These are phyloP conservation scores for Cnidoscolus chayamansa DNA, from an alignment of 441 rosid species.

Conservation along the genomic window DNA sequence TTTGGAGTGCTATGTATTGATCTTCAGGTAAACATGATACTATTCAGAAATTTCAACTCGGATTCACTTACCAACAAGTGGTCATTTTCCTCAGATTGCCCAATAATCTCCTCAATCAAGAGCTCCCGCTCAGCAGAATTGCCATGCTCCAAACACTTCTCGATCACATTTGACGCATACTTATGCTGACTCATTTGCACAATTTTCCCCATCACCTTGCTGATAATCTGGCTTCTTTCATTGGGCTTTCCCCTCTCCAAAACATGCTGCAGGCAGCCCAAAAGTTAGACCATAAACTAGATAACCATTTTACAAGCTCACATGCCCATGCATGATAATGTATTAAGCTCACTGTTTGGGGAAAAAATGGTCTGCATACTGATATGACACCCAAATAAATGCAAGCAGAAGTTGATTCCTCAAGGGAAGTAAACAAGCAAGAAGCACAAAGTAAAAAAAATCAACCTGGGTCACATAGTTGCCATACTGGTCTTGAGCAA, in stretches of 20 bases:
- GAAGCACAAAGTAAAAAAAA: constrained; percentile 7
- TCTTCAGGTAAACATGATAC: not conserved
- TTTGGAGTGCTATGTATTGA: not conserved
- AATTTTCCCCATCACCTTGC: constrained; percentile 54
- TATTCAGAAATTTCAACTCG: not conserved
- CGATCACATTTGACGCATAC: constrained; percentile 71
- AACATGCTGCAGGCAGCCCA: constrained; percentile 44
- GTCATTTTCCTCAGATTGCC: constrained; percentile 47
- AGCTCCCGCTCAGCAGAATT: constrained; percentile 46
- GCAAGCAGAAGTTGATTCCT: not conserved
- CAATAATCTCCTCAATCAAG: constrained; percentile 54
- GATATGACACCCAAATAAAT: not conserved
- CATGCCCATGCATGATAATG: not conserved
- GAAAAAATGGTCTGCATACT: not conserved
- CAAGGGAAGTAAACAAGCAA: not conserved
- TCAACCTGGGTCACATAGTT: constrained; percentile 96
- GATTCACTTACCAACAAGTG: constrained; percentile 49
- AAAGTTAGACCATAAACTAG: not conserved
- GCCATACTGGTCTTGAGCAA: constrained; percentile 98
- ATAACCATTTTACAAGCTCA: not conserved
- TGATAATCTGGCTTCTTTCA: constrained; percentile 52
- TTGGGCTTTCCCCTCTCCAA: constrained; percentile 52
- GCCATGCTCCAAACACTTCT: constrained; percentile 62
- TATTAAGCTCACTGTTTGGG: not conserved
- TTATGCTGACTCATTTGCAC: constrained; percentile 64